Evolutionary conservation across 768 basidiomycete species (phyloP), one percentile per base, ranked within the genome.

Genomic region (Gymnopilus junonius): DNA sequence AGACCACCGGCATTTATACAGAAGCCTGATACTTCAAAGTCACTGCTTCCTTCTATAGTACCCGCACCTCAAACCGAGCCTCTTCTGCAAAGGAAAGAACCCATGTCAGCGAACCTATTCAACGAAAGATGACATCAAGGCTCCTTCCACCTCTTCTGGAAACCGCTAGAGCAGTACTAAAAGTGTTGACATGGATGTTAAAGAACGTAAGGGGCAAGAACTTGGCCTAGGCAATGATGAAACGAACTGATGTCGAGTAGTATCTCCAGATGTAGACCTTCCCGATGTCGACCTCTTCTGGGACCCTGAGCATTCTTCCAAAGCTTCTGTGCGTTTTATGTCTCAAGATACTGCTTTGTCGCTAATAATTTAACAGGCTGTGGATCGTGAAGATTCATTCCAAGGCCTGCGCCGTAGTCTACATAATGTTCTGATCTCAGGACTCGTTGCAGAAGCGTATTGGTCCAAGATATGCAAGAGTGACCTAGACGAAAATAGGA

Each of bases 401-500:
- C 68, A 74, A 14, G 67, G 69, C 3, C 75, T 90, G 34, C 77
- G 81, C 27, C 72, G 74, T 20, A 74, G 75, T 2, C 68, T 86
- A 32, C 72, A 78, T 59, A 75, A 71, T 20, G 70, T 77, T 1
- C 73, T 88, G 57, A 71, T 71, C 53, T 67, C 43, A n/a, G 55
- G 58, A 2, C 21, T 59, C 8, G 57, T 54, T 32, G 37, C 45
- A 25, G 66, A 69, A n/a, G 53, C 59, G 5, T 59, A 63, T 31
- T 72, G 71, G 72, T 56, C 45, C n/a, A 66, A 67, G 45, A 55
- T 70, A 5, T 58, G 51, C 29, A 42, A 59, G 21, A 20, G 8
- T 4, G n/a, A 29, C 25, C 31, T 64, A 7, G 51, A 60, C 8
- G 68, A 69, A 20, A 50, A 61, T 4, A 23, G 55, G 31, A 64